These are phyloP conservation scores for Volutella citrinella DNA, from an alignment of 2,329 filamentous ascomycete genomes.

Conservation along the genomic window DNA sequence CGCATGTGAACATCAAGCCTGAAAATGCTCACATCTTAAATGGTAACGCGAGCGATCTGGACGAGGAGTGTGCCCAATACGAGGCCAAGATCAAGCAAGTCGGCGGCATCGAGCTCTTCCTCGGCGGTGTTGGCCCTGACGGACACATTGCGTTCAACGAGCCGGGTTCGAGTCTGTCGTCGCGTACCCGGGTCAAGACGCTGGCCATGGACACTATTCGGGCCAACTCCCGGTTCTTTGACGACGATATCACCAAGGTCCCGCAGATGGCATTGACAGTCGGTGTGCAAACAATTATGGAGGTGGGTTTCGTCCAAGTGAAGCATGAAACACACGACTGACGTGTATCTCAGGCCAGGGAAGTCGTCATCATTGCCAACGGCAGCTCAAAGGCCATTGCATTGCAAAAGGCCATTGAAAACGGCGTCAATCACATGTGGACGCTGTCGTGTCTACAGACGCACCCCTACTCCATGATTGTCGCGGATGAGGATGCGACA, in stretches of 20 bases:
- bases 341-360: constrained; percentile 24
- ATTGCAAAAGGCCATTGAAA: constrained; percentile 70
- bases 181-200: constrained; percentile 72
- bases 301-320: constrained; percentile 6
- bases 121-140: constrained; percentile 74
- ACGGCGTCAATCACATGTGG: constrained; percentile 78
- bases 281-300: constrained; percentile 37
- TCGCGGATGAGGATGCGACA: constrained; percentile 71
- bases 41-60: constrained; percentile 67
- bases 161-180: constrained; percentile 68
- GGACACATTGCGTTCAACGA: constrained; percentile 83
- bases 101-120: constrained; percentile 74
- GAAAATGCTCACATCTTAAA: constrained; percentile 70
- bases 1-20: constrained; percentile 67
- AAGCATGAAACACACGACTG: background rate
- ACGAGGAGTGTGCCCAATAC: constrained; percentile 69
- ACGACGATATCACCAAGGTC: constrained; percentile 15
- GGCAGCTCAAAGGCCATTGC: constrained; percentile 71
- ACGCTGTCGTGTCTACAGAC: constrained; percentile 71
- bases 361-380: constrained; percentile 72
- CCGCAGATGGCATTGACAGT: constrained; percentile 22
- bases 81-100: constrained; percentile 65
- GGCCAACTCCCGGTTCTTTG: constrained; percentile 66
- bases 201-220: constrained; percentile 75
- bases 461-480: constrained; percentile 69